Conservation (phyloP, 495 filamentous ascomycete genomes). For the Aspergillus diversus region DNA sequence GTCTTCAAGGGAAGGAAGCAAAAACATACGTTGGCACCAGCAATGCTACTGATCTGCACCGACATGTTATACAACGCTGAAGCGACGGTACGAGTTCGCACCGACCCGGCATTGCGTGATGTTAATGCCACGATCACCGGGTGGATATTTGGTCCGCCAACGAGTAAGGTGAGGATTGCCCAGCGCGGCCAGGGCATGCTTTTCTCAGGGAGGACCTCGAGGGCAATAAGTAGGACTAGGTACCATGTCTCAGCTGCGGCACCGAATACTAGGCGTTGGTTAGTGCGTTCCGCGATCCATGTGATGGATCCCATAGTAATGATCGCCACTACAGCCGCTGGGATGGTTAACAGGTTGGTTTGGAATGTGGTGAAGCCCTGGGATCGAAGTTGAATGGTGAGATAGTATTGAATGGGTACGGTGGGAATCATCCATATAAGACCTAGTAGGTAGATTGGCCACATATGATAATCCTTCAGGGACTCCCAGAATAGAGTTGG, state of each 20-base stretch:
- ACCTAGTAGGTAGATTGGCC: constrained; percentile 58
- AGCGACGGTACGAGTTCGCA: constrained; percentile 58
- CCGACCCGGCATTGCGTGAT: constrained; percentile 58
- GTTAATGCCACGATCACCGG: constrained; percentile 34
- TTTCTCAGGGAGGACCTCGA: constrained; percentile 6
- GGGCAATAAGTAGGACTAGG: constrained; percentile 55
- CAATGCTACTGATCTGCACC: constrained; percentile 53
- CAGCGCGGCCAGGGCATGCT: constrained; percentile 35
- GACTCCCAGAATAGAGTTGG: constrained; percentile 51
- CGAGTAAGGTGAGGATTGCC: constrained; percentile 58
- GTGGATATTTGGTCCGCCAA: constrained; percentile 54
- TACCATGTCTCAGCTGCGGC: constrained; percentile 55
- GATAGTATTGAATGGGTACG: constrained; percentile 51
- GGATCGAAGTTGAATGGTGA: constrained; percentile 62
- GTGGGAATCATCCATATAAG: constrained; percentile 54
- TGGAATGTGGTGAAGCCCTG: constrained; percentile 68
- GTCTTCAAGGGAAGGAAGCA: neutral
- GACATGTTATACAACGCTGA: constrained; percentile 61
- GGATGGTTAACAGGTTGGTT: constrained; percentile 68
- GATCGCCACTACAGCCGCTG: constrained; percentile 36
- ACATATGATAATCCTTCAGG: constrained; percentile 58
- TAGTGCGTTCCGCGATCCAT: constrained; percentile 53
- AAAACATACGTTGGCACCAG: constrained; percentile 52
- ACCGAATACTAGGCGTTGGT: constrained; percentile 52
- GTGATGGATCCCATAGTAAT: constrained; percentile 49